Evolutionary conservation across 1,284 basidiomycete genomes (phyloP), one percentile per base, ranked within the genome.

Genomic region (Apiotrichum domesticum): DNA sequence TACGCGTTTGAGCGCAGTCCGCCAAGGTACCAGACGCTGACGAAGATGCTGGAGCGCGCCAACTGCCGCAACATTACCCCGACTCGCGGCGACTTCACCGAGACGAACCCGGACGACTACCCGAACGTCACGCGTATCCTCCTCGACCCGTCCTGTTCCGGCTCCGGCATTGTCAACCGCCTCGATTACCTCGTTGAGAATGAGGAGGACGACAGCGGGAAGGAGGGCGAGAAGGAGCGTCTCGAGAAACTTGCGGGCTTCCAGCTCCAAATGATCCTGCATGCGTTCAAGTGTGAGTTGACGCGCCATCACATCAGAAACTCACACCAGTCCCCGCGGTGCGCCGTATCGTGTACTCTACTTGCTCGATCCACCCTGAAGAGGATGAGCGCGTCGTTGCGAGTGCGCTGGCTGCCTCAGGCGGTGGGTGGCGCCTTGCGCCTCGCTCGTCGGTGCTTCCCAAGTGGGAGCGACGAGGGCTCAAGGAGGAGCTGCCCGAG

Each of bases 131-230:
- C 90, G 1, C 88, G 94, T 69, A 92, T 96, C 63, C 80, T 96
- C 40, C 79, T 96, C 8, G 93, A 97, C 72, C 94, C 93, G 11
- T 93, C 90, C 32, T 97, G 94, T 72, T 92, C 89, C 57, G 91
- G 91, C 13, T 92, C 90, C 3, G 91, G 91, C 1, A 94, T 94
- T 57, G 85, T 95, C 53, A 94, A 93, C 73, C 83, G 91, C 48
- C 77, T 95, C 55, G 91, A 95, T 71, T 83, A 93, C 75, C 82
- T 94, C 4, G 79, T 90, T 6, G 55, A 58, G 73, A 56, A 21
- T 9, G 33, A 44, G 43, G 49, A 47, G 6, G 51, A 50, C n/a
- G 48, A 55, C 37, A 40, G 49, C 29, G 47, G 40, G 39, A 49
- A 49, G 47, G 47, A 49, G 35, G 47, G 35, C 14, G 62, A 52